A percentile compares a stretch with the other conserved stretches of the same genome.
Conservation (phyloP, 257 asterid species). For the Penstemon newberryi region DNA sequence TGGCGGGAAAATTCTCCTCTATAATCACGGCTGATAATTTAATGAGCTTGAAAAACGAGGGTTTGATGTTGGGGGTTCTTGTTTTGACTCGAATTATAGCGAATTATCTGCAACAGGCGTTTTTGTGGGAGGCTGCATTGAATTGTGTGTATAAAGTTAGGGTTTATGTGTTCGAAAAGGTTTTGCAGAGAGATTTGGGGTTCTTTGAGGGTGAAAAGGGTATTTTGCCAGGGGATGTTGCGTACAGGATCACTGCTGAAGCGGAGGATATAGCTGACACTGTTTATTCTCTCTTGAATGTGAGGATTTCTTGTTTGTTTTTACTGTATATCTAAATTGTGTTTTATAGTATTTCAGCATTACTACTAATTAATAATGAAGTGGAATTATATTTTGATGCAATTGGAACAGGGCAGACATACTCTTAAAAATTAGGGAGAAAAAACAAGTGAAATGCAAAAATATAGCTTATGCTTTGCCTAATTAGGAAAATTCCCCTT, state of each 20-base stretch:
- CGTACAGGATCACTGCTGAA: constrained; percentile 85
- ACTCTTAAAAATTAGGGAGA: too few relatives aligned
- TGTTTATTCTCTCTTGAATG: constrained; percentile 65
- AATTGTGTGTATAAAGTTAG: constrained; percentile 58
- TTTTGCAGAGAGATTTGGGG: constrained; percentile 72
- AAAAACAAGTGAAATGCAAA: too few relatives aligned
- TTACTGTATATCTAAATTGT: background rate
- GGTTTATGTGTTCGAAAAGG: constrained; percentile 59
- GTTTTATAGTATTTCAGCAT: background rate
- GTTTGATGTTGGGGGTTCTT: constrained; percentile 45
- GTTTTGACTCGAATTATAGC: constrained; percentile 52
- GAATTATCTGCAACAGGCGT: constrained; percentile 69
- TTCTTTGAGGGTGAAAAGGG: constrained; percentile 79
- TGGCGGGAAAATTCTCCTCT: constrained; percentile 56
- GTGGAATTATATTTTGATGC: background rate
- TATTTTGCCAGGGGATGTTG: constrained; percentile 69
- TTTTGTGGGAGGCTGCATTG: constrained; percentile 85
- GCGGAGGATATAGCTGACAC: constrained; percentile 84
- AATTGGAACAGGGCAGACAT: too few relatives aligned
- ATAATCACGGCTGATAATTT: constrained; percentile 33
- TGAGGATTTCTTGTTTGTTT: constrained; percentile 35
- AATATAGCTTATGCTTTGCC: too few relatives aligned
- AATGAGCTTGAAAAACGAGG: constrained; percentile 41
- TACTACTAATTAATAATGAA: background rate
- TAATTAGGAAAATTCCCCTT: too few relatives aligned